Evolutionary conservation across 1,284 basidiomycete genomes (phyloP).

Genomic region (Bjerkandera adusta): DNA sequence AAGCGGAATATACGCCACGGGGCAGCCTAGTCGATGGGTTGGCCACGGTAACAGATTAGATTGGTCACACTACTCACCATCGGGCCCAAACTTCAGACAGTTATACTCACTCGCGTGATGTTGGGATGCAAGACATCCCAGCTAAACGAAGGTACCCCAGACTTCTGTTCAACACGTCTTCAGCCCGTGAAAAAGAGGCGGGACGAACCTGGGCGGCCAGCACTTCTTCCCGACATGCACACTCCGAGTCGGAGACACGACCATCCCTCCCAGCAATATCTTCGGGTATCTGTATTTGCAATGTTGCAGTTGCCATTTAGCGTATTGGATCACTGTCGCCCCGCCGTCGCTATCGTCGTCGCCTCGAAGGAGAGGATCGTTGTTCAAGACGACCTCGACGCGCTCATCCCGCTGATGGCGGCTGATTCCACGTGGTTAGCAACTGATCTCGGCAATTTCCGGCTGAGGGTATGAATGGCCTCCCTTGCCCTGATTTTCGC

Average conservation of each 20-base stretch:
- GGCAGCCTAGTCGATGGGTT: slow-evolving; percentile 41
- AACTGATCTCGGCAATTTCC: too few species aligned
- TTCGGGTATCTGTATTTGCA: not conserved
- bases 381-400: too few species aligned
- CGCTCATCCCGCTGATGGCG: too few species aligned
- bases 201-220: slow-evolving; percentile 8
- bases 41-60: not conserved
- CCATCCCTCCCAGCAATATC: not conserved
- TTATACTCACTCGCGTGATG: slow-evolving; percentile 82
- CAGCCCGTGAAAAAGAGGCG: not conserved
- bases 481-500: too few species aligned
- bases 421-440: too few species aligned
- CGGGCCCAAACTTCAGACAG: slow-evolving; percentile 68
- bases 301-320: not conserved
- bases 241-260: not conserved
- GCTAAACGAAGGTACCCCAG: slow-evolving; percentile 39
- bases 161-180: not conserved
- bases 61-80: slow-evolving; percentile 41
- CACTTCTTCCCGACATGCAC: not conserved
- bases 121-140: slow-evolving; percentile 69
- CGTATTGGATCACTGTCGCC: not conserved
- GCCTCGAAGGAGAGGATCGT: too few species aligned
- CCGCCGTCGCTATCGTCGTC: too few species aligned
- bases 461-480: too few species aligned
- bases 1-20: slow-evolving; percentile 65